Base-by-base conservation (phyloP, 768 basidiomycete species). In the Boletellus emodensis region DNA sequence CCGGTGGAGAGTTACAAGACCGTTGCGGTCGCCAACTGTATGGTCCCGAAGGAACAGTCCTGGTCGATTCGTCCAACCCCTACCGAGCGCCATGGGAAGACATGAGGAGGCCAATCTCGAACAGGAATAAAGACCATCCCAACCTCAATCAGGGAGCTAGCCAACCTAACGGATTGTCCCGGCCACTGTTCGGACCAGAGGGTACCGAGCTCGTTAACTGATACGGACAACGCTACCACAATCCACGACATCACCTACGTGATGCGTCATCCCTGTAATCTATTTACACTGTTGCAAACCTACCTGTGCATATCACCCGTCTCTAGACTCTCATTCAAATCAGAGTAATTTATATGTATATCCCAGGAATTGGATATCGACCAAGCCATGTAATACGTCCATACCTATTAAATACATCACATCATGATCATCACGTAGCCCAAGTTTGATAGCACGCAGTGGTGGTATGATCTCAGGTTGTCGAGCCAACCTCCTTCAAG, bases 141-240 rank as follows among this genome's bases (percentile, higher is more conserved):
- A 13, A n/a, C 24, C 13, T 10, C 12, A 4, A 37, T 35, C 30
- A 44, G n/a, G 11, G 42, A 6, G 36, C 28, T 24, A 10, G n/a
- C 32, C 14, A 35, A 14, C 20, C 32, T 18, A 44, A 36, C 6
- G 48, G 34, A 26, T 15, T 34, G n/a, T 34, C 38, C 39, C 51
- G 36, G 12, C 28, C 37, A 37, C 52, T 53, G 35, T 44, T 66
- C 6, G 64, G 65, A 4, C 61, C 56, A 1, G 51, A 57, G 13
- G 65, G 56, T 30, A 66, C 64, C 12, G 58, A 61, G 9, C 60
- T 66, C 26, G 48, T 66, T 37, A 40, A 54, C 18, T 58, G 50
- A 24, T 18, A 5, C 30, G 33, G 5, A 20, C 39, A 28, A 14
- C 24, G 2, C n/a, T 26, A 4, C 28, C 11, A 33, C 14, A 6